Percentiles rank a stretch among this genome's conserved stretches.
Evolutionary conservation across 2,329 filamentous ascomycete genomes (phyloP).

Genomic region (Huntiella omanensis): DNA sequence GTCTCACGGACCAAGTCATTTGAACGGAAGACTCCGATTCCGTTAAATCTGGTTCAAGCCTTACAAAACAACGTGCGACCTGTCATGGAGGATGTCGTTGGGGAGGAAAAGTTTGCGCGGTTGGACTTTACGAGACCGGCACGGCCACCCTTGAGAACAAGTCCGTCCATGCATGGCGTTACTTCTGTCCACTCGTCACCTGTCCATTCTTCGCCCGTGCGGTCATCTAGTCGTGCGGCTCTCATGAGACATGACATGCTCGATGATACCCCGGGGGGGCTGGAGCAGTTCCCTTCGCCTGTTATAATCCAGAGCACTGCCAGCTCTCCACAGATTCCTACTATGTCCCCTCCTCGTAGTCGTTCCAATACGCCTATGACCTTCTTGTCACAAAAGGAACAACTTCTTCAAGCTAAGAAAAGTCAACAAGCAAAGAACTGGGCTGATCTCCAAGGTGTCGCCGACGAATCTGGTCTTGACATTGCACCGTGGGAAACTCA

Average conservation of each 20-base stretch:
- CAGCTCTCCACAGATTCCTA: background rate
- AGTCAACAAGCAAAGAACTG: slow-evolving; percentile 3
- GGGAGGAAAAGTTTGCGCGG: background rate
- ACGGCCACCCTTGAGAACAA: no score
- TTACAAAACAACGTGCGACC: slow-evolving; percentile 1
- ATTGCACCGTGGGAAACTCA: slow-evolving; percentile 3
- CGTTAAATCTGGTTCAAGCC: background rate
- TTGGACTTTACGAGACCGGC: background rate
- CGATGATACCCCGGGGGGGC: background rate
- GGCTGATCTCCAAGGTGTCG: slow-evolving; percentile 4
- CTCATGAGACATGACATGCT: no score
- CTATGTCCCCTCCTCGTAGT: background rate
- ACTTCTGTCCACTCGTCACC: no score
- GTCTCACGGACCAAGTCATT: background rate
- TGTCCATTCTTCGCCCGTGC: background rate
- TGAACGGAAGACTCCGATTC: slow-evolving; percentile 1
- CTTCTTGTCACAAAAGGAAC: background rate
- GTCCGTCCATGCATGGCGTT: no score
- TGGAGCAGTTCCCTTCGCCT: slow-evolving; percentile 3
- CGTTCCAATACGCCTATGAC: background rate
- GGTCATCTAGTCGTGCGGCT: background rate
- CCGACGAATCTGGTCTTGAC: slow-evolving; percentile 3
- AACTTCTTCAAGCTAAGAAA: background rate
- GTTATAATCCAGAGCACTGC: background rate
- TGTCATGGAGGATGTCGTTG: background rate